Evolutionary conservation across 768 basidiomycete species (phyloP).

Genomic region (Hemileccinum impolitum): DNA sequence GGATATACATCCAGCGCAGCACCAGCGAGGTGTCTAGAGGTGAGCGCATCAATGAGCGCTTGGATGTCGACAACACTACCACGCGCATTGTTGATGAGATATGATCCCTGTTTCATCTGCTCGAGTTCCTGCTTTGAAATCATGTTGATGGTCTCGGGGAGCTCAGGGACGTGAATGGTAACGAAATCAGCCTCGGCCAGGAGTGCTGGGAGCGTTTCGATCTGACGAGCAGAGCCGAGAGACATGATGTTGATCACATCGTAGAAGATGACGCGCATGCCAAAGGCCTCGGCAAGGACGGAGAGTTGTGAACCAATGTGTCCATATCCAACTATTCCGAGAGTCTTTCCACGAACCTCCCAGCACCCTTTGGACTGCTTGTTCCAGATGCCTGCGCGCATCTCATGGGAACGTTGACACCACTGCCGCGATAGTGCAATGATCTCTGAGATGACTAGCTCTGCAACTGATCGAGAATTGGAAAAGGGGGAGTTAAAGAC

Average conservation of each 20-base stretch:
- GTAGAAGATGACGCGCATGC: slow-evolving; percentile 92
- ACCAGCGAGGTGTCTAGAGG: slow-evolving; percentile 85
- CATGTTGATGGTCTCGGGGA: slow-evolving; percentile 94
- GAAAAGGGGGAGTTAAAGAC: slow-evolving; percentile 99
- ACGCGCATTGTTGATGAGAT: slow-evolving; percentile 97
- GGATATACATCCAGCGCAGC: slow-evolving; percentile 94
- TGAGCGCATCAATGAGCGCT: slow-evolving; percentile 75
- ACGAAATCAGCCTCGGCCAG: slow-evolving; percentile 87
- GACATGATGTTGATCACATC: slow-evolving; percentile 98
- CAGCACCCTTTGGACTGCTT: slow-evolving; percentile 98
- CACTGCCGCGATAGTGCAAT: slow-evolving; percentile 93
- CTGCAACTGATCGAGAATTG: slow-evolving; percentile 98
- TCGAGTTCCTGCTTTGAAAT: slow-evolving; percentile 73
- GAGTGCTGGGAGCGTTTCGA: slow-evolving; percentile 73
- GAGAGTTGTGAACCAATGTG: slow-evolving; percentile 98
- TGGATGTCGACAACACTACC: slow-evolving; percentile 95
- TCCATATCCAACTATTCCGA: slow-evolving; percentile 97
- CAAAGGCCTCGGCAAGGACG: slow-evolving; percentile 94
- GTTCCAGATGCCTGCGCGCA: slow-evolving; percentile 93
- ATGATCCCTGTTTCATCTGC: slow-evolving; percentile 93
- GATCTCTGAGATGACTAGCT: slow-evolving; percentile 93
- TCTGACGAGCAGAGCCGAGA: slow-evolving; percentile 87
- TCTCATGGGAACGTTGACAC: slow-evolving; percentile 82
- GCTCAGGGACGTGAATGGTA: slow-evolving; percentile 94
- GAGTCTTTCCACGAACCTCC: slow-evolving; percentile 96